Evolutionary conservation across 2,329 filamentous ascomycete species (phyloP).

Genomic region (Fusarium sp.): DNA sequence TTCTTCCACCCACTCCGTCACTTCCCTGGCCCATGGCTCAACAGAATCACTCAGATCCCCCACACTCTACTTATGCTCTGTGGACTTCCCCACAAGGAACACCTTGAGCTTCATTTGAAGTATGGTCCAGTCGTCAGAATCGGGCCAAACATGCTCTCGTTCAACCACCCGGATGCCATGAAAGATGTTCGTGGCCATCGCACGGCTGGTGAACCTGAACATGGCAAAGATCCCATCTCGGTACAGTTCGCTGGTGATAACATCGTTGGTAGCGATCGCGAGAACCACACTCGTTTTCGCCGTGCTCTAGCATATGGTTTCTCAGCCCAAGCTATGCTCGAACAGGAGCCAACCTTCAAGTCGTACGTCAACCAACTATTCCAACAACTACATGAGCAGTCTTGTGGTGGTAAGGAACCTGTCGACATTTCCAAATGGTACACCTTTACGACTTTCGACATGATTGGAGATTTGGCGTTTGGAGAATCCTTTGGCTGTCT

Average conservation of each 20-base stretch:
- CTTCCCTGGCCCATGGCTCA: slow-evolving; percentile 8
- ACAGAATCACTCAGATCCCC: not conserved
- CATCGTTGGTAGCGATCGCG: not conserved
- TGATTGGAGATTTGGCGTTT: slow-evolving; percentile 9
- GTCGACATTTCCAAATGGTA: slow-evolving; percentile 8
- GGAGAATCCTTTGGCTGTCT: slow-evolving; percentile 8
- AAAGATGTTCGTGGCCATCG: slow-evolving; percentile 10
- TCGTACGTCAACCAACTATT: not conserved
- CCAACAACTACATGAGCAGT: not conserved
- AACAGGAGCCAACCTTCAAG: slow-evolving; percentile 1
- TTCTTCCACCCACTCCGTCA: slow-evolving; percentile 2
- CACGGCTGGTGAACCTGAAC: not conserved
- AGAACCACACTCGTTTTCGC: slow-evolving; percentile 3
- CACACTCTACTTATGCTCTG: not conserved
- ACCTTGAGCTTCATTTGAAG: slow-evolving; percentile 10
- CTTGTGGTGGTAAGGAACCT: not conserved
- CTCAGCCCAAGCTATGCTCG: slow-evolving; percentile 5
- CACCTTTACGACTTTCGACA: slow-evolving; percentile 5
- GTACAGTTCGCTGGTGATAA: not conserved
- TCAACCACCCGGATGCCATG: slow-evolving; percentile 10
- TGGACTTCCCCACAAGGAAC: not conserved
- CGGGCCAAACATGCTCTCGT: not conserved
- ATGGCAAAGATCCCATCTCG: not conserved
- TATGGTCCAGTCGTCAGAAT: not conserved
- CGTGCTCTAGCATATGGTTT: slow-evolving; percentile 5